A percentile compares a stretch with the other conserved stretches of the same genome.
Conservation (phyloP, 148 eudicot genomes). For the Bassia scoparia region DNA sequence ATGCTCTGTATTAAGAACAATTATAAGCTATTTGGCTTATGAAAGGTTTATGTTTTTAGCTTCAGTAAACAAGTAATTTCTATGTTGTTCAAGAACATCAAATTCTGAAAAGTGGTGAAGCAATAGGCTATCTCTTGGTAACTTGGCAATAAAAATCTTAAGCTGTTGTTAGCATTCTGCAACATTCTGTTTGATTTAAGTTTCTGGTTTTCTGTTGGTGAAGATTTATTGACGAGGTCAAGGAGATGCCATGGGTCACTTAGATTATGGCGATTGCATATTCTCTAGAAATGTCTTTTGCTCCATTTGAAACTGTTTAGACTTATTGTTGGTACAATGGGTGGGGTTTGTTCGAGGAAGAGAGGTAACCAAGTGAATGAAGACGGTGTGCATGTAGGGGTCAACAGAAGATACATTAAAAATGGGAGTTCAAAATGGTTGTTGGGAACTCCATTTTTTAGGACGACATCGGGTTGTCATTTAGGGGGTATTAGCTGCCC, state of each 20-base stretch:
- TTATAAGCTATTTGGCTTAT: not conserved
- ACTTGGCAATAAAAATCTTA: not conserved
- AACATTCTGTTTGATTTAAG: not conserved
- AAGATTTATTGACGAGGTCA: slow-evolving; percentile 3
- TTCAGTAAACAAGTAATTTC: not conserved
- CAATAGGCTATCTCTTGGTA: not conserved
- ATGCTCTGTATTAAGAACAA: not conserved
- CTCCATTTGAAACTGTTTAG: slow-evolving; percentile 11
- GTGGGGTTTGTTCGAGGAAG: slow-evolving; percentile 44
- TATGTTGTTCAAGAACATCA: not conserved
- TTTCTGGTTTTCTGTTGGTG: slow-evolving; percentile 7
- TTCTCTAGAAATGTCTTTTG: not conserved
- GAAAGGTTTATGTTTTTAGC: not conserved
- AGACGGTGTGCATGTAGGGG: slow-evolving; percentile 32
- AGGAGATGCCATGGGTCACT: not conserved
- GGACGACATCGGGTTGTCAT: slow-evolving; percentile 24
- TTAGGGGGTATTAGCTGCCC: slow-evolving; percentile 28
- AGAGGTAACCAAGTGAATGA: slow-evolving; percentile 35
- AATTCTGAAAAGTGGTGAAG: not conserved
- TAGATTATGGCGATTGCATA: slow-evolving; percentile 13
- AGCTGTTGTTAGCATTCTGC: not conserved
- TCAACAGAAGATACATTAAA: slow-evolving; percentile 29
- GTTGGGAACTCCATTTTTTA: slow-evolving; percentile 35
- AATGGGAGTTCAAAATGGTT: slow-evolving; percentile 45
- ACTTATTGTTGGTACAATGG: slow-evolving; percentile 24